Base-by-base conservation (phyloP, 345 rosid species). In the Stellera chamaejasme region DNA sequence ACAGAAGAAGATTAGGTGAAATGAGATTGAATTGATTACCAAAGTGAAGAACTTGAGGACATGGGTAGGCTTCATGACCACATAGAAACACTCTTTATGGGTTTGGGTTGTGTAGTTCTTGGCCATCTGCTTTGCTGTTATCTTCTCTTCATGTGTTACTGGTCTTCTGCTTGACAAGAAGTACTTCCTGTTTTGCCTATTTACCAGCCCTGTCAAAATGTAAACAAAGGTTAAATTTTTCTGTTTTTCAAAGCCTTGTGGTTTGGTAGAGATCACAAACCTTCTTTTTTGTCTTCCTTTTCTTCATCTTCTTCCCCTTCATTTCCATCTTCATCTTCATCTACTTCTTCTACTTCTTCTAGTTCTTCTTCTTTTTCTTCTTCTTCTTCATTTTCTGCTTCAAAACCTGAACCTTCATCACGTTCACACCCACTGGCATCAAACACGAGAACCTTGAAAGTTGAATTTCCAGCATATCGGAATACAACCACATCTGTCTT, bases 81-180 rank as follows among this genome's bases (percentile, higher is more conserved):
- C 1, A 11, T 5, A 16, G 26, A 55, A 55, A 5, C 27, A 55
- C 5, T 32, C 23, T 19, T 19, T 19, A 19, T 32, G 7, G 39
- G 39, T 3, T 8, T 32, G 26, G 58, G 48, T 55, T 26, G 39
- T 42, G 32, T 42, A 16, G 27, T 41, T 32, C 5, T 2, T 11
- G 10, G 58, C 45, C 47, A 55, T 39, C 41, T 10, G 39, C 39
- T 2, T 4, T 2, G 58, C 11, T 23, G 28, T 55, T 43, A 5
- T 13, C 58, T 43, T 55, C 48, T 55, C 47, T 27, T 42, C 48
- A 45, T 19, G 28, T 55, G 58, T 41, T 55, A 55, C 23, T 32
- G 39, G 39, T 32, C 39, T 32, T 32, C 39, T 5, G 39, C 9
- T 32, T 32, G 39, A 32, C 3, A 32, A 8, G 4, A 32, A 5